Conservation (phyloP, 805 yeast genomes). For the Ogataea minuta region DNA sequence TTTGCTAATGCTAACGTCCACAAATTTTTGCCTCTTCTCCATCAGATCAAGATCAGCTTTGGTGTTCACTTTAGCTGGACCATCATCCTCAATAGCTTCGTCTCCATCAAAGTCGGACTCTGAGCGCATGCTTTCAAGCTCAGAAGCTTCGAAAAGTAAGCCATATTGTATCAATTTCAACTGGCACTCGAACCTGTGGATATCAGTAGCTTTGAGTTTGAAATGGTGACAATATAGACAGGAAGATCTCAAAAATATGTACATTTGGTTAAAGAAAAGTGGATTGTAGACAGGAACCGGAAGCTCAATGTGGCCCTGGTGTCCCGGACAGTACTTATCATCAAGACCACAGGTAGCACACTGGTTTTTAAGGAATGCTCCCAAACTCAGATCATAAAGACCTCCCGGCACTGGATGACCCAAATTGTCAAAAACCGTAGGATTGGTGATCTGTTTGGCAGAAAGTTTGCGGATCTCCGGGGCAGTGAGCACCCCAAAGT, state of each 20-base stretch:
- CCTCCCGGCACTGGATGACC: constrained; percentile 97
- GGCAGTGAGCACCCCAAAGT: constrained; percentile 80
- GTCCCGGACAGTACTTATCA: constrained; percentile 95
- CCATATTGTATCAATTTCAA: constrained; percentile 85
- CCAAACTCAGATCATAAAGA: constrained; percentile 89
- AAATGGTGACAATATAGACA: constrained; percentile 92
- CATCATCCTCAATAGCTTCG: constrained; percentile 48
- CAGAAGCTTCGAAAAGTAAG: constrained; percentile 70
- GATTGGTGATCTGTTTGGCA: constrained; percentile 93
- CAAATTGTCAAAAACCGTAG: constrained; percentile 90
- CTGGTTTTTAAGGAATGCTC: constrained; percentile 84
- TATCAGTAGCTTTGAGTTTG: constrained; percentile 64
- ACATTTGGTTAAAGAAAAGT: constrained; percentile 87
- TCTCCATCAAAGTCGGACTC: constrained; percentile 39
- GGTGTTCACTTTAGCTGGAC: constrained; percentile 23
- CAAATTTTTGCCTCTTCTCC: constrained; percentile 64
- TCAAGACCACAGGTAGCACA: constrained; percentile 97
- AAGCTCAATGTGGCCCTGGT: constrained; percentile 94
- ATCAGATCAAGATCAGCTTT: constrained; percentile 42
- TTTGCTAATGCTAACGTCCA: constrained; percentile 62
- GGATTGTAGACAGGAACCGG: constrained; percentile 97
- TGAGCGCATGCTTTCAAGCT: constrained; percentile 62
- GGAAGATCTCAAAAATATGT: constrained; percentile 73
- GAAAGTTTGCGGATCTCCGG: constrained; percentile 83
- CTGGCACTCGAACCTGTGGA: constrained; percentile 75